phyloP scores from a whole-genome alignment of 768 basidiomycete species.

The Plicaturopsis crispa region DNA sequence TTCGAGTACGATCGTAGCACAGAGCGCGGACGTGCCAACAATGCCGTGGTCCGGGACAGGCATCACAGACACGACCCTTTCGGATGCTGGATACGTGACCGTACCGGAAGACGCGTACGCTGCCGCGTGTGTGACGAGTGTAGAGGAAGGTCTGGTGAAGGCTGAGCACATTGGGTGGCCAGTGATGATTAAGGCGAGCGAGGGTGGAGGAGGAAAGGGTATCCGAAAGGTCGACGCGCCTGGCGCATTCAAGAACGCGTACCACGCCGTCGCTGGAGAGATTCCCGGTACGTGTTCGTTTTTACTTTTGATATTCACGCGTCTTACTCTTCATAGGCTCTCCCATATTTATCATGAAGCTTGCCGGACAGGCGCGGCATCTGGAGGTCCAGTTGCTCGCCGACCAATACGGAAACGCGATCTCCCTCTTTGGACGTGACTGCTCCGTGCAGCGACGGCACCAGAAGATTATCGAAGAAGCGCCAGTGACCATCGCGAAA shows the following conservation, averaged over 20 bases:
- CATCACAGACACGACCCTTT: conserved; percentile 79
- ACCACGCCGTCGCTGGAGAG: conserved; percentile 88
- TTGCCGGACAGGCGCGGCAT: conserved; percentile 95
- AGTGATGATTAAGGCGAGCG: conserved; percentile 99
- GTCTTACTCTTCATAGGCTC: conserved; percentile 49
- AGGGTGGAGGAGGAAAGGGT: conserved; percentile 98
- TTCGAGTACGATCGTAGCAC: conserved; percentile 98
- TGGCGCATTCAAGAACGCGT: conserved; percentile 91
- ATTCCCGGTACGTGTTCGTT: conserved; percentile 69
- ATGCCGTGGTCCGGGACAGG: conserved; percentile 99
- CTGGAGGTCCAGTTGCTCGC: conserved; percentile 97
- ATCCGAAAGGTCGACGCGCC: conserved; percentile 88
- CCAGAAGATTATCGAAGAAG: conserved; percentile 99
- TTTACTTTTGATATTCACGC: conserved; percentile 7
- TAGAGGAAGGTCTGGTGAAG: conserved; percentile 78
- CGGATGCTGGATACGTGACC: conserved; percentile 83
- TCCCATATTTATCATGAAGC: conserved; percentile 99
- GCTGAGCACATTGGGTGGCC: conserved; percentile 93
- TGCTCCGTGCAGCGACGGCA: conserved; percentile 99
- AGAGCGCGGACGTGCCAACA: conserved; percentile 91
- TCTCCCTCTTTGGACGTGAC: conserved; percentile 97
- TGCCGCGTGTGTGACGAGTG: conserved; percentile 79
- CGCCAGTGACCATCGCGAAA: conserved; percentile 95
- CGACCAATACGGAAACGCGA: conserved; percentile 98
- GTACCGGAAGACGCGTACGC: conserved; percentile 90